Conservation (phyloP, 2,329 filamentous ascomycete genomes). For the Chlorencoelia australis region DNA sequence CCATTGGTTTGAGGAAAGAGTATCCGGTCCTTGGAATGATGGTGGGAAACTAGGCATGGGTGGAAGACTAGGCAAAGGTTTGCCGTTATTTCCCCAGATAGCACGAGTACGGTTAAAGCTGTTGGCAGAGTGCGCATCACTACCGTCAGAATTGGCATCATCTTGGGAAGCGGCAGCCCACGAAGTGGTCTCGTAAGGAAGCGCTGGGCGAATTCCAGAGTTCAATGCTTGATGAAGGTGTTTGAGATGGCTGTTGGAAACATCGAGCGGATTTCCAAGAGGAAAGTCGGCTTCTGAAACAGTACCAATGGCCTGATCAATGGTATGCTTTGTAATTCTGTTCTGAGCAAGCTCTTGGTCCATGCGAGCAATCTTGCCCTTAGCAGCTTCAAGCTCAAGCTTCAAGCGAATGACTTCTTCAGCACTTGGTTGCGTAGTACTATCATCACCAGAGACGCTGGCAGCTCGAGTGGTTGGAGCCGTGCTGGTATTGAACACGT, state of each 20-base stretch:
- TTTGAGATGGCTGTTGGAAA: constrained; percentile 16
- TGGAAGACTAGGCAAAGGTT: constrained; percentile 28
- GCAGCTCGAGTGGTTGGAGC: constrained; percentile 40
- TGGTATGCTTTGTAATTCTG: constrained; percentile 48
- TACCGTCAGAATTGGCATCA: constrained; percentile 46
- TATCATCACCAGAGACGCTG: constrained; percentile 37
- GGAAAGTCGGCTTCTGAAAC: constrained; percentile 34
- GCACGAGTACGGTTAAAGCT: constrained; percentile 43
- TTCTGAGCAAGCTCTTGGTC: constrained; percentile 61
- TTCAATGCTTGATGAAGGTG: constrained; percentile 20
- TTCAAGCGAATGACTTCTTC: constrained; percentile 60
- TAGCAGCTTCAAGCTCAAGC: constrained; percentile 60
- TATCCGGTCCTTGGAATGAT: constrained; percentile 23
- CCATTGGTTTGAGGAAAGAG: constrained; percentile 37
- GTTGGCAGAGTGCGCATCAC: constrained; percentile 41
- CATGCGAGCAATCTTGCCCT: constrained; percentile 59
- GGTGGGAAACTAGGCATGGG: constrained; percentile 14
- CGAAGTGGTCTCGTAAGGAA: constrained; percentile 32
- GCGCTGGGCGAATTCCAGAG: constrained; percentile 29
- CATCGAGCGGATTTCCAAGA: constrained; percentile 19
- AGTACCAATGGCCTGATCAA: constrained; percentile 43
- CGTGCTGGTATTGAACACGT: constrained; percentile 35
- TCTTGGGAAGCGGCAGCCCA: constrained; percentile 40
- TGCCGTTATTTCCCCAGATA: constrained; percentile 42
- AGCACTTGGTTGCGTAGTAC: constrained; percentile 22